Conservation (phyloP, 2,329 filamentous ascomycete genomes). For the Epichloe scottii region DNA sequence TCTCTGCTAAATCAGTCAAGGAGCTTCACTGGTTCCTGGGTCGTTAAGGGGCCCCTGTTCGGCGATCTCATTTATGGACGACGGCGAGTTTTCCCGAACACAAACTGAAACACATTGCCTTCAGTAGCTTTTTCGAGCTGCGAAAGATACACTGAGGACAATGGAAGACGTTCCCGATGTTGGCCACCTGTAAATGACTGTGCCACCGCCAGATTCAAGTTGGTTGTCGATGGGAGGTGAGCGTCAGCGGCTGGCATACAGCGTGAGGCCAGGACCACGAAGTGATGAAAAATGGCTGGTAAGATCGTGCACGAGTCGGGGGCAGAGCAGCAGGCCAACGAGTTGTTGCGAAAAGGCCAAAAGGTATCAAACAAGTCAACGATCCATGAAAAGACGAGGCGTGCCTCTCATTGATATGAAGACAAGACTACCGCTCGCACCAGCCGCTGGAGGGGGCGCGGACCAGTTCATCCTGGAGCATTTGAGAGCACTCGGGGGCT, state of each 20-base stretch:
- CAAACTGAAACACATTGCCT: not conserved
- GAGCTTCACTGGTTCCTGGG: not conserved
- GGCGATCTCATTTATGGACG: not conserved
- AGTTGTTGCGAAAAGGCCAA: not conserved
- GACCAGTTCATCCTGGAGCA: conserved; percentile 1
- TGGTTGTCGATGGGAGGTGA: not conserved
- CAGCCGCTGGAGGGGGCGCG: not conserved
- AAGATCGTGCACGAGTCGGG: not conserved
- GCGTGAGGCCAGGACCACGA: not conserved
- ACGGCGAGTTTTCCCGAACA: not conserved
- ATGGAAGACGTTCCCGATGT: not conserved
- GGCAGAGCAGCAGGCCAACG: not conserved
- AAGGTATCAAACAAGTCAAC: not conserved
- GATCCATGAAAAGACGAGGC: not conserved
- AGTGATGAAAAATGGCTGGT: not conserved
- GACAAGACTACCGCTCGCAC: not conserved
- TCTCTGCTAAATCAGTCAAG: not conserved
- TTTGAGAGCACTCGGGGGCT: not conserved
- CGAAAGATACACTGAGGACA: not conserved
- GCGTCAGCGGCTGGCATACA: not conserved
- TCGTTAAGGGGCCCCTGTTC: not conserved
- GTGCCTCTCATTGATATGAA: conserved; percentile 3
- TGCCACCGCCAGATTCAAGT: not conserved
- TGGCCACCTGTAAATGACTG: not conserved
- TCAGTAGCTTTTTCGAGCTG: not conserved